Percentiles rank a stretch among this genome's conserved stretches.
These are phyloP conservation scores for Fusarium duplospermum DNA, from an alignment of 2,329 filamentous ascomycete genomes.

Conservation along the genomic window DNA sequence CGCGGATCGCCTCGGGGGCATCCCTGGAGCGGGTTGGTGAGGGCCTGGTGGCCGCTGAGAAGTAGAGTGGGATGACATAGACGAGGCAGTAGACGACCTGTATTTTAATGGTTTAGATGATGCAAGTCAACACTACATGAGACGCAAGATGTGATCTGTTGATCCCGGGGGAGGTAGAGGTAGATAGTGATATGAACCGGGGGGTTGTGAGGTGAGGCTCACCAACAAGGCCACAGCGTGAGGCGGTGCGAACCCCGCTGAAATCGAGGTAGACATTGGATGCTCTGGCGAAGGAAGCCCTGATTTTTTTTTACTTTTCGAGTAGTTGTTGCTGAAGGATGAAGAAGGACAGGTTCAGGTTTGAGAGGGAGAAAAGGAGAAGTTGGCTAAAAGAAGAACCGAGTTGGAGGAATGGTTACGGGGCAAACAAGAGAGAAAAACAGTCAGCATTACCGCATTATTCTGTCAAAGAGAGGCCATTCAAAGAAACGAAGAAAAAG, in stretches of 20 bases:
- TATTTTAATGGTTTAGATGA: background rate
- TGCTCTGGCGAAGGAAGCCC: slow-evolving; percentile 3
- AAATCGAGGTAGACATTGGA: slow-evolving; percentile 16
- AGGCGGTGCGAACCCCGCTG: slow-evolving; percentile 33
- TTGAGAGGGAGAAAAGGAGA: background rate
- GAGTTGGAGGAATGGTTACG: slow-evolving; percentile 11
- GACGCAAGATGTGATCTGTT: slow-evolving; percentile 6
- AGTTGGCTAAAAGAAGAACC: slow-evolving; percentile 9
- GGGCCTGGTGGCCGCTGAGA: slow-evolving; percentile 82
- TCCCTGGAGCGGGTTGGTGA: slow-evolving; percentile 84
- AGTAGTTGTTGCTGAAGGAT: background rate
- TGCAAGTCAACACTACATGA: slow-evolving; percentile 8
- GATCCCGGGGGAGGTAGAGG: background rate
- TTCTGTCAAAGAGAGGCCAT: slow-evolving; percentile 22
- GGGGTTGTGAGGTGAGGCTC: slow-evolving; percentile 18
- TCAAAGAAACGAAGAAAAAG: slow-evolving; percentile 5
- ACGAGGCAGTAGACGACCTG: slow-evolving; percentile 82
- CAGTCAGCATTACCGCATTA: slow-evolving; percentile 12
- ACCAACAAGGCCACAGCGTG: slow-evolving; percentile 42
- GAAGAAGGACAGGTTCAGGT: background rate
- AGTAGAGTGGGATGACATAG: slow-evolving; percentile 93
- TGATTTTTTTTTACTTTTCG: background rate
- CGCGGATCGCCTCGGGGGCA: slow-evolving; percentile 88
- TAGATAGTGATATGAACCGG: background rate
- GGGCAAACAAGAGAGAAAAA: slow-evolving; percentile 14